These are phyloP conservation scores for Tylopilus plumbeoviolaceoides DNA, from an alignment of 768 basidiomycete species.

Conservation along the genomic window DNA sequence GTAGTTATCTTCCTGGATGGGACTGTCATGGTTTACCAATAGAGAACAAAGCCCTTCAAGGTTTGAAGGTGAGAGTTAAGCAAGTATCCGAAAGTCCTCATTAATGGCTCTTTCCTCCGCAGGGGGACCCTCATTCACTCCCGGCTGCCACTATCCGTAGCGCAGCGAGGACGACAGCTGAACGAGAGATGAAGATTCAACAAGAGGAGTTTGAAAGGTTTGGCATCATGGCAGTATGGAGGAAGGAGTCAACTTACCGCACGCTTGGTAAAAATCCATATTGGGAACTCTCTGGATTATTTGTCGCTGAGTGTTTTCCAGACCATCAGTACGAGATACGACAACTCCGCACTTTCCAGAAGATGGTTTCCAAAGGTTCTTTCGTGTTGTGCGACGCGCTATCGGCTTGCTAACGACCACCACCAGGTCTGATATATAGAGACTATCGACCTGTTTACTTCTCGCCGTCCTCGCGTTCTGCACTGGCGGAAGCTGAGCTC, in stretches of 20 bases:
- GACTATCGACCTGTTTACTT: constrained; percentile 90
- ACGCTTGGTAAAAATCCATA: constrained; percentile 61
- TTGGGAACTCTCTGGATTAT: neutral
- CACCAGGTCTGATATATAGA: constrained; percentile 72
- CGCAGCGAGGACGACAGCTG: constrained; percentile 69
- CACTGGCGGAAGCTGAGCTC: constrained; percentile 92
- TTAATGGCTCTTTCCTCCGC: neutral
- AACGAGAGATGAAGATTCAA: constrained; percentile 70
- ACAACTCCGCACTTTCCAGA: constrained; percentile 79
- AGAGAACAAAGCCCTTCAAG: constrained; percentile 86
- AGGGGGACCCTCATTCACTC: constrained; percentile 58
- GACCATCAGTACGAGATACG: constrained; percentile 87
- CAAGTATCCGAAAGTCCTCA: neutral
- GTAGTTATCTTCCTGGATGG: constrained; percentile 92
- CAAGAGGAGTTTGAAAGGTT: constrained; percentile 74
- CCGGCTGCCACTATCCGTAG: constrained; percentile 58
- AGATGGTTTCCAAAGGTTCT: constrained; percentile 82
- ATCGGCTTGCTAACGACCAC: neutral
- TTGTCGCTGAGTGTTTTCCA: constrained; percentile 26
- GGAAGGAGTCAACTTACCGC: constrained; percentile 64
- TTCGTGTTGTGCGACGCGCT: neutral
- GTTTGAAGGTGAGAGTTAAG: constrained; percentile 54
- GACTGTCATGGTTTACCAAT: constrained; percentile 98
- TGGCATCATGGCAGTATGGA: constrained; percentile 93
- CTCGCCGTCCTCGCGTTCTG: constrained; percentile 91